phyloP scores from a whole-genome alignment of 805 yeast genomes.

The Candida railenensis region DNA sequence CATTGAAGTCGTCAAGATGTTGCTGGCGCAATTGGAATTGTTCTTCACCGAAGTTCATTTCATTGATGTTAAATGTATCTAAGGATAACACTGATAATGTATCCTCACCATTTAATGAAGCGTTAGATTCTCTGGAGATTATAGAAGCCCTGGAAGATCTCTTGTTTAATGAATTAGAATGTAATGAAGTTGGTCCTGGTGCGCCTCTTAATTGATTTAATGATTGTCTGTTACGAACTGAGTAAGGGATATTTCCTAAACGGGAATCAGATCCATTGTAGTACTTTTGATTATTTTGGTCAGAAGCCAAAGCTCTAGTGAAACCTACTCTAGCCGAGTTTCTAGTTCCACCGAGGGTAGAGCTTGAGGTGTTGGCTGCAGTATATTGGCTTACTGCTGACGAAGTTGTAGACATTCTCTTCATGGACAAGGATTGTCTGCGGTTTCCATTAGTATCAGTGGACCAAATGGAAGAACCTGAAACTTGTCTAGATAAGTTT shows the following conservation, averaged over 20 bases:
- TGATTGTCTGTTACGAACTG: slow-evolving; percentile 23
- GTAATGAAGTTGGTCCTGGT: slow-evolving; percentile 7
- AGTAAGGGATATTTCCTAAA: slow-evolving; percentile 10
- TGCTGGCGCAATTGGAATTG: slow-evolving; percentile 14
- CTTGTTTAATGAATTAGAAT: slow-evolving; percentile 18
- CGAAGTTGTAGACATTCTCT: slow-evolving; percentile 26
- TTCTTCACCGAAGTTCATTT: slow-evolving; percentile 11
- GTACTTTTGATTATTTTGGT: slow-evolving; percentile 23
- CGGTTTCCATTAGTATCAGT: slow-evolving; percentile 23
- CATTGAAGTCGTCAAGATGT: slow-evolving; percentile 36
- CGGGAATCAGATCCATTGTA: slow-evolving; percentile 16
- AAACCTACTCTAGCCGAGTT: slow-evolving; percentile 32
- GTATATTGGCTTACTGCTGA: slow-evolving; percentile 28
- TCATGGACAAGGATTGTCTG: slow-evolving; percentile 27
- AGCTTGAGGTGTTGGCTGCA: slow-evolving; percentile 12
- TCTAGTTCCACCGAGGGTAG: slow-evolving; percentile 9
- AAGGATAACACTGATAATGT: slow-evolving; percentile 35
- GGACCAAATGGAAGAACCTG: slow-evolving; percentile 38
- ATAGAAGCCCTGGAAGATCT: slow-evolving; percentile 36
- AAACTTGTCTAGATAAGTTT: slow-evolving; percentile 22
- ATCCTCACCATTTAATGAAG: slow-evolving; percentile 24
- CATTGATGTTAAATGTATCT: slow-evolving; percentile 25
- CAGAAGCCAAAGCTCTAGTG: slow-evolving; percentile 38
- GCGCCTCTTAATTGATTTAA: slow-evolving; percentile 22
- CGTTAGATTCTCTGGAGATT: slow-evolving; percentile 28